Conservation (phyloP, 805 yeast genomes). For the Kuraishia cidri region DNA sequence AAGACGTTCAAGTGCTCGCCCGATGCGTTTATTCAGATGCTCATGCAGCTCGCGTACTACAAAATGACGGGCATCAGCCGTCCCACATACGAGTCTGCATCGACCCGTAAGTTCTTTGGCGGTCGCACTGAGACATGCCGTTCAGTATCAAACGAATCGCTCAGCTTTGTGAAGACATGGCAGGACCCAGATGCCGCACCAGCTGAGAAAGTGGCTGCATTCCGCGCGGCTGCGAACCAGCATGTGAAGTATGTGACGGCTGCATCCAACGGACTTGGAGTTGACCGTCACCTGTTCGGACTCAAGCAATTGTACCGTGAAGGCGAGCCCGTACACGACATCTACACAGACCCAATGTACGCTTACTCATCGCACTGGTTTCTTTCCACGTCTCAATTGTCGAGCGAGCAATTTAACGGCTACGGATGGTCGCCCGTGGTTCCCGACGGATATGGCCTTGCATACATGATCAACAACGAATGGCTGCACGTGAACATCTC, state of each 20-base stretch:
- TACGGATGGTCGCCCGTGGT: constrained; percentile 96
- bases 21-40: constrained; percentile 87
- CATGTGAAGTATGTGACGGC: constrained; percentile 67
- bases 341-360: constrained; percentile 71
- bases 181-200: constrained; percentile 38
- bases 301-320: constrained; percentile 59
- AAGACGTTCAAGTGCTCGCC: constrained; percentile 84
- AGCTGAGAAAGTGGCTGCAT: constrained; percentile 54
- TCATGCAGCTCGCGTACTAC: constrained; percentile 85
- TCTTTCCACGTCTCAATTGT: constrained; percentile 81
- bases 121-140: constrained; percentile 96
- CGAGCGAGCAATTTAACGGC: constrained; percentile 77
- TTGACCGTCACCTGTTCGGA: constrained; percentile 91
- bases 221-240: constrained; percentile 62
- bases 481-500: constrained; percentile 83
- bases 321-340: constrained; percentile 53
- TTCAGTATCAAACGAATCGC: constrained; percentile 65
- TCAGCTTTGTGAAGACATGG: constrained; percentile 69
- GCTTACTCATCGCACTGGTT: constrained; percentile 78
- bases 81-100: constrained; percentile 95
- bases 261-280: constrained; percentile 83
- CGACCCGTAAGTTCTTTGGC: constrained; percentile 78
- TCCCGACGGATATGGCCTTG: constrained; percentile 89
- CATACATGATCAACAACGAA: constrained; percentile 84
- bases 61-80: constrained; percentile 71